Conservation (phyloP, 2,329 filamentous ascomycete species). For the Paraphoma sp. region DNA sequence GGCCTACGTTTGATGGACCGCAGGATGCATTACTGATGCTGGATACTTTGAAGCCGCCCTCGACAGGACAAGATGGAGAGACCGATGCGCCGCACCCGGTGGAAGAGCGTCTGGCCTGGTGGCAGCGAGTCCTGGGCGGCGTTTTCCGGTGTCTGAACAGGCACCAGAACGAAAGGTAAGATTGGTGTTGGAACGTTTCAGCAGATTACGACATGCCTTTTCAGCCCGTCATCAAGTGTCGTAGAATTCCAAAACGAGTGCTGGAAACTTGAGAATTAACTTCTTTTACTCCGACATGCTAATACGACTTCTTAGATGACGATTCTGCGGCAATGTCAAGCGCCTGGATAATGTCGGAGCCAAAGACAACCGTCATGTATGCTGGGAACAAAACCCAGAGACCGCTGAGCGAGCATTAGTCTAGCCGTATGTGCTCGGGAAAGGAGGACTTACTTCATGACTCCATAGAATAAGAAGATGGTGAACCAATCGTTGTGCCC, state of each 20-base stretch:
- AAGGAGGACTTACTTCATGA: conserved; percentile 66
- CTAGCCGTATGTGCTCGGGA: background rate
- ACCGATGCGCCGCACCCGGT: background rate
- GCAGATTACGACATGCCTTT: background rate
- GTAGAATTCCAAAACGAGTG: background rate
- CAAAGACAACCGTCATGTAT: conserved; percentile 68
- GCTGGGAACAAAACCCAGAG: conserved; percentile 69
- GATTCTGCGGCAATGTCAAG: conserved; percentile 55
- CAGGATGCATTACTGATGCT: background rate
- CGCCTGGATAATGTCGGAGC: conserved; percentile 66
- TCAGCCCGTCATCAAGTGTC: background rate
- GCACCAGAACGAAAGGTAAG: conserved; percentile 2
- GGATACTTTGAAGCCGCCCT: background rate
- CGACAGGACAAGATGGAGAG: background rate
- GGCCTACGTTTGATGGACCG: background rate
- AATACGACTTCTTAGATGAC: conserved; percentile 33
- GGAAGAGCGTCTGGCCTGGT: background rate
- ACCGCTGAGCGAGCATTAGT: conserved; percentile 53
- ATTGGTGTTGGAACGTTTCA: background rate
- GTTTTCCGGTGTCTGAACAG: background rate
- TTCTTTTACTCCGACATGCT: conserved; percentile 2
- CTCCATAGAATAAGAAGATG: conserved; percentile 66
- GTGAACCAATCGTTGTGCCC: conserved; percentile 65
- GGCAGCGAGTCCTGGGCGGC: background rate
- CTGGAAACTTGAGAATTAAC: background rate